Conservation (phyloP, 225 moss, liverwort and hornwort species). For the Asterella californica region DNA sequence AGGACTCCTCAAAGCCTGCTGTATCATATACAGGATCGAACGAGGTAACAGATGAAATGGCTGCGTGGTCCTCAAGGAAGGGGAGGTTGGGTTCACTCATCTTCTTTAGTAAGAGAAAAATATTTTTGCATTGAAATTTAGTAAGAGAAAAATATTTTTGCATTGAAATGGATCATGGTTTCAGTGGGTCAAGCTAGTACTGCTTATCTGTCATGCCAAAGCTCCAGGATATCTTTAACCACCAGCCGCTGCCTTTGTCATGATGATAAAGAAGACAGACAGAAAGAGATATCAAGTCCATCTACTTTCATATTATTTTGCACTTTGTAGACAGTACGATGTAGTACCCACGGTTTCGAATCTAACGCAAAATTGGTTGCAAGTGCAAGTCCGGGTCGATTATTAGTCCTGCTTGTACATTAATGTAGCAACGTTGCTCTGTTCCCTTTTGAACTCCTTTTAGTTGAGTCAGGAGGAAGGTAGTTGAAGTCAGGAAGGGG, state of each 20-base stretch:
- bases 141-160: too few species aligned
- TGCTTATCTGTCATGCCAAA: neutral
- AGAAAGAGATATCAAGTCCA: neutral
- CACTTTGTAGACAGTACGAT: neutral
- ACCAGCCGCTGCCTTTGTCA: neutral
- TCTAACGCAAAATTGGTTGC: neutral
- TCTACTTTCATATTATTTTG: neutral
- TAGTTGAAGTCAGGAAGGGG: neutral
- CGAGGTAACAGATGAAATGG: neutral
- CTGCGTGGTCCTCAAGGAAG: neutral
- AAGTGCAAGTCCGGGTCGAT: neutral
- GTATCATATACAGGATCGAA: slow-evolving; percentile 3
- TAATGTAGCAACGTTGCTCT: neutral
- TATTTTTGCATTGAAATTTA: neutral
- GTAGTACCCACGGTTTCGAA: neutral
- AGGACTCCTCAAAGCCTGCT: neutral
- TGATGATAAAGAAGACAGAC: neutral
- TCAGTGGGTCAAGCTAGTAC: neutral
- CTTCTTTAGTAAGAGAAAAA: neutral
- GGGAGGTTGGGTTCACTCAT: neutral
- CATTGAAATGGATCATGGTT: neutral
- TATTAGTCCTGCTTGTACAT: neutral
- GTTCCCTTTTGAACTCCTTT: neutral
- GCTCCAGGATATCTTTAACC: neutral
- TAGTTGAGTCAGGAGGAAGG: too few species aligned